A percentile compares a stretch with the other conserved stretches of the same genome.
Conservation (phyloP, 345 rosid genomes). For the Bruguiera sexangula region DNA sequence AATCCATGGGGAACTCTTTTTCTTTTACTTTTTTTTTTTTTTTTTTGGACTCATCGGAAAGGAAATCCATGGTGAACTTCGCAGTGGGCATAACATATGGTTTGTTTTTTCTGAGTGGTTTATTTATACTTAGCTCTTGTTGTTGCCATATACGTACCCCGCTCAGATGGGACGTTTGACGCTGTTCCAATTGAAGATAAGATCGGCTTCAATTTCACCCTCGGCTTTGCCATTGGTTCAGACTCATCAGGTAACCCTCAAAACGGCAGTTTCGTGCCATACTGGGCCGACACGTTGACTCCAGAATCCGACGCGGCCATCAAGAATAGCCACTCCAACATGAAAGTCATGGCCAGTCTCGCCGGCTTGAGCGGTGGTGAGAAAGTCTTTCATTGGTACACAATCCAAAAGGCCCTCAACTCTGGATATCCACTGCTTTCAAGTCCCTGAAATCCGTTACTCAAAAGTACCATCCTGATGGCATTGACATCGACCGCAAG, state of each 20-base stretch:
- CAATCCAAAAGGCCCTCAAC: slow-evolving; percentile 23
- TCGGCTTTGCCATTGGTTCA: slow-evolving; percentile 45
- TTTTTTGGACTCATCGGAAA: no score
- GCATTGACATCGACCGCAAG: slow-evolving; percentile 53
- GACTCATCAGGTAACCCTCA: slow-evolving; percentile 37
- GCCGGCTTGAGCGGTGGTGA: slow-evolving; percentile 49
- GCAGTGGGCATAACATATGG: no score
- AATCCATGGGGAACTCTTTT: no score
- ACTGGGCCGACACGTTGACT: slow-evolving; percentile 38
- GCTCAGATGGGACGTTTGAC: no score
- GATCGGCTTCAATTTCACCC: slow-evolving; percentile 45
- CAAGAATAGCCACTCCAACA: slow-evolving; percentile 34
- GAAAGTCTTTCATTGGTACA: slow-evolving; percentile 42
- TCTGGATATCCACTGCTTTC: slow-evolving; percentile 50
- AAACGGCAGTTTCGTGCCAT: slow-evolving; percentile 41
- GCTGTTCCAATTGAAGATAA: no score
- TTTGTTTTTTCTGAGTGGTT: no score
- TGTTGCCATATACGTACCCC: no score
- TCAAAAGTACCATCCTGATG: slow-evolving; percentile 44
- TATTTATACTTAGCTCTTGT: no score
- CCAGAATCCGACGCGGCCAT: slow-evolving; percentile 27
- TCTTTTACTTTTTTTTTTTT: no score
- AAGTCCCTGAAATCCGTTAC: slow-evolving; percentile 34
- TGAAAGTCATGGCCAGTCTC: slow-evolving; percentile 47
- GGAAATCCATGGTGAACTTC: no score